These are phyloP conservation scores for Aspergillus sp. DNA, from an alignment of 2,329 filamentous ascomycete genomes.

Conservation along the genomic window DNA sequence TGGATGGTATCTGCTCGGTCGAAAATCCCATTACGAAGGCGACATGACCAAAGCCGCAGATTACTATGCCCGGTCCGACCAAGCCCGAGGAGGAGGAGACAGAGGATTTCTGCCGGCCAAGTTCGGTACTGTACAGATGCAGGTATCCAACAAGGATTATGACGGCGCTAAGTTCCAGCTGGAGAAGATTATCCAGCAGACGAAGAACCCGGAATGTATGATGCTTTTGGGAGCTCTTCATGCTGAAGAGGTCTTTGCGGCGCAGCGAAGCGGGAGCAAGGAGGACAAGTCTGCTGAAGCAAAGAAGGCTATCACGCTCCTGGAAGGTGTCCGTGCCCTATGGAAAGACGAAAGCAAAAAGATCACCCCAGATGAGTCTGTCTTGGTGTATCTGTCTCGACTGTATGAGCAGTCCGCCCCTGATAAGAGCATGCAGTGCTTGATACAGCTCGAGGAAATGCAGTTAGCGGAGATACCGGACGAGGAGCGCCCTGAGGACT, in stretches of 20 bases:
- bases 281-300: slow-evolving; percentile 86
- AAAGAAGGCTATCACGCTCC: slow-evolving; percentile 81
- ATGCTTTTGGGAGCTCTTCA: slow-evolving; percentile 88
- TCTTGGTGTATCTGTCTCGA: slow-evolving; percentile 87
- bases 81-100: slow-evolving; percentile 88
- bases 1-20: slow-evolving; percentile 92
- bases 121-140: slow-evolving; percentile 89
- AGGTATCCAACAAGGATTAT: slow-evolving; percentile 79
- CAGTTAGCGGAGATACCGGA: slow-evolving; percentile 78
- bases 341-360: slow-evolving; percentile 96
- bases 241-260: slow-evolving; percentile 89
- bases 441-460: slow-evolving; percentile 89
- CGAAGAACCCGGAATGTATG: slow-evolving; percentile 85
- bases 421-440: slow-evolving; percentile 88
- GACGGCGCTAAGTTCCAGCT: slow-evolving; percentile 91
- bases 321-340: slow-evolving; percentile 81
- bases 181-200: slow-evolving; percentile 90
- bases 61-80: slow-evolving; percentile 87
- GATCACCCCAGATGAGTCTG: slow-evolving; percentile 77
- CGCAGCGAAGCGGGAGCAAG: slow-evolving; percentile 75
- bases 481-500: slow-evolving; percentile 66
- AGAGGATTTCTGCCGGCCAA: slow-evolving; percentile 91
- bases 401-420: slow-evolving; percentile 85
- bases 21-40: slow-evolving; percentile 85
- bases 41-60: slow-evolving; percentile 77